phyloP scores from a whole-genome alignment of 164 flowering plant genomes.

The Piper longum region DNA sequence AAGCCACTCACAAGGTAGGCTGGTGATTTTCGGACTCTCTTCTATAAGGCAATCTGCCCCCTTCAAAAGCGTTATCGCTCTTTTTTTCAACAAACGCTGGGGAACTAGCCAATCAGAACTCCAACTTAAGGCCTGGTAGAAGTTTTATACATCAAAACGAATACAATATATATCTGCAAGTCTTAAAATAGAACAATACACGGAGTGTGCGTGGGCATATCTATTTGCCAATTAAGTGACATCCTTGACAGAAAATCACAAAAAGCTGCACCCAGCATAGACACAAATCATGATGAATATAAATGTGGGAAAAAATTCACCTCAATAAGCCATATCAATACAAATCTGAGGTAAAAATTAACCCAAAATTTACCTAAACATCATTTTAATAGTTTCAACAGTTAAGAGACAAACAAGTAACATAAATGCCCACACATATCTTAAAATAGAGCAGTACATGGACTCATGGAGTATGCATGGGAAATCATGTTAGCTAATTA shows the following conservation, averaged over 20 bases:
- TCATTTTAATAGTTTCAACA: too few relatives aligned
- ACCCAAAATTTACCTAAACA: not conserved
- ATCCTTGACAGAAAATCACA: not conserved
- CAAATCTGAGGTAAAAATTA: not conserved
- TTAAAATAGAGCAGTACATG: too few relatives aligned
- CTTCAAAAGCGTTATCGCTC: constrained; percentile 19
- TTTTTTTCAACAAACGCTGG: constrained; percentile 46
- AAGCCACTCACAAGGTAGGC: constrained; percentile 43
- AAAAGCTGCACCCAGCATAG: not conserved
- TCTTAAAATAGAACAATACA: not conserved
- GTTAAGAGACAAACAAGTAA: not conserved
- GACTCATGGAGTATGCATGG: too few relatives aligned
- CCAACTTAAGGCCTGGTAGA: constrained; percentile 27
- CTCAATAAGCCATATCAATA: not conserved
- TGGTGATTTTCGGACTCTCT: not conserved
- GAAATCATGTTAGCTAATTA: too few relatives aligned
- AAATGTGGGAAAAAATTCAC: not conserved
- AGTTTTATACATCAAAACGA: not conserved
- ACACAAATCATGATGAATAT: not conserved
- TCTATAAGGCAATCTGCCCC: constrained; percentile 7
- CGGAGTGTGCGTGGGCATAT: too few relatives aligned
- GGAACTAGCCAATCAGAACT: constrained; percentile 54
- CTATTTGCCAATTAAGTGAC: too few relatives aligned
- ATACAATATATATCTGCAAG: not conserved
- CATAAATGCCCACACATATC: not conserved